A percentile compares a stretch with the other conserved stretches of the same genome.
phyloP scores from a whole-genome alignment of 2,329 filamentous ascomycete genomes.

The Septoria linicola region DNA sequence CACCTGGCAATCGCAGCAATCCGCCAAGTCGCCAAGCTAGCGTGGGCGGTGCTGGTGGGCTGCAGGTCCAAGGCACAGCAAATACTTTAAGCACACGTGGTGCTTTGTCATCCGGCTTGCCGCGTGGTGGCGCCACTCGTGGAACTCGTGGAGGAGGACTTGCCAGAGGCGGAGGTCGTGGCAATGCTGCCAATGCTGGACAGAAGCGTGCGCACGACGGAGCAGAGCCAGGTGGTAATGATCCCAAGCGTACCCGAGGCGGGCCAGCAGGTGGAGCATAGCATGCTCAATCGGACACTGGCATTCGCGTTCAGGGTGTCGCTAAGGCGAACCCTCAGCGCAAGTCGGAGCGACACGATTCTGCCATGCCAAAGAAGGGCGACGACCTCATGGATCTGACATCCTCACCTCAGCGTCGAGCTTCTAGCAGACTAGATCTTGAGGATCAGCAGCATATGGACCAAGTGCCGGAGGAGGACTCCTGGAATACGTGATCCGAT shows the following conservation, averaged over 20 bases:
- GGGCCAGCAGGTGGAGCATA: slow-evolving; percentile 23
- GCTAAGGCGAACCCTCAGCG: background rate
- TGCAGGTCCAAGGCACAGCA: slow-evolving; percentile 19
- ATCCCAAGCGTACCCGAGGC: slow-evolving; percentile 35
- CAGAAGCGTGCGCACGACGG: slow-evolving; percentile 39
- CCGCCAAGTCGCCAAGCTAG: slow-evolving; percentile 19
- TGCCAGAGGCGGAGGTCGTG: slow-evolving; percentile 29
- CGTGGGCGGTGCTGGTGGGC: slow-evolving; percentile 8
- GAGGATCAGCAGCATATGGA: slow-evolving; percentile 6
- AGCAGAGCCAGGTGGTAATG: slow-evolving; percentile 28
- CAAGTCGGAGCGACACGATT: background rate
- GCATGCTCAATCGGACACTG: slow-evolving; percentile 6
- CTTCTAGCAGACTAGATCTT: background rate
- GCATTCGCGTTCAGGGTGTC: slow-evolving; percentile 8
- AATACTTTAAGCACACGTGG: slow-evolving; percentile 13
- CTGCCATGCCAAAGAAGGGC: background rate
- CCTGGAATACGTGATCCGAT: slow-evolving; percentile 4
- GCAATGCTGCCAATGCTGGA: slow-evolving; percentile 34
- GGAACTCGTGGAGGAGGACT: slow-evolving; percentile 18
- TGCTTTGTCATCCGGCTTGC: slow-evolving; percentile 27
- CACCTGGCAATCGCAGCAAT: slow-evolving; percentile 20
- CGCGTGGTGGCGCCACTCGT: slow-evolving; percentile 16
- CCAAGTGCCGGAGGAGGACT: slow-evolving; percentile 4
- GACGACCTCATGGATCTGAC: slow-evolving; percentile 1
- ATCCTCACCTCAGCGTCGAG: background rate